Base-by-base conservation (phyloP, 257 asterid species). In the Penstemon eatonii region DNA sequence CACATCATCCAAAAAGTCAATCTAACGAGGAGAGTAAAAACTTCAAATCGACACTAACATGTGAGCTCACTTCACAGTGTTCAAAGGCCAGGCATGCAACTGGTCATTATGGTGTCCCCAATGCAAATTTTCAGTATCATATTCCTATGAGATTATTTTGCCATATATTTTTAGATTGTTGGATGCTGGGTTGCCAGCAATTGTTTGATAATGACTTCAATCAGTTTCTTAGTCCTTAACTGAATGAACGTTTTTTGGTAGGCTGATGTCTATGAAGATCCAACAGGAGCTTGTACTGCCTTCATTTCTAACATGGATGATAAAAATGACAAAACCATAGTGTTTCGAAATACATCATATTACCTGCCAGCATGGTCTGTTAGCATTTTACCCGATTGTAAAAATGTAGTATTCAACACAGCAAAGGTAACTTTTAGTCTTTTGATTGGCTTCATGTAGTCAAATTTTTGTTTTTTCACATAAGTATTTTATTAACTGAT, bases 351-450 rank as follows among this genome's bases (percentile, higher is more conserved):
- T 76, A 68, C 75, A 70, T 83, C 93, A 33, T 81, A 84, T 76
- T 15, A 74, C 77, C 82, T 91, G 68, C 94, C 96, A 56, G 95
- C 98, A 79, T 89, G 96, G 98, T 91, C 98, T 47, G 94, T 91
- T 70, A 91, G 95, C 85, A 89, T 91, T 73, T 78, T 91, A 60
- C 96, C 89, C 3, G 90, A 85, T 84, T 89, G 98, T 91, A 85
- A 81, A 81, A 91, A 76, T 63, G 95, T 87, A 51, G 95, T 73
- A 65, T 89, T 91, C 82, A 91, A 89, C 85, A 85, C 96, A 42
- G 98, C 98, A 63, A 87, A 89, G 93, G 96, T 91, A 85, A 79
- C 56, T 66, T 33, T 56, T 37, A 36, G 68, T 75, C 70, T 68
- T 56, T 56, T 43, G 4, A 46, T 52, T 36, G 61, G 62, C 57